These are phyloP conservation scores for Dendrostoma leiphaemia DNA, from an alignment of 2,329 filamentous ascomycete species.

Conservation along the genomic window DNA sequence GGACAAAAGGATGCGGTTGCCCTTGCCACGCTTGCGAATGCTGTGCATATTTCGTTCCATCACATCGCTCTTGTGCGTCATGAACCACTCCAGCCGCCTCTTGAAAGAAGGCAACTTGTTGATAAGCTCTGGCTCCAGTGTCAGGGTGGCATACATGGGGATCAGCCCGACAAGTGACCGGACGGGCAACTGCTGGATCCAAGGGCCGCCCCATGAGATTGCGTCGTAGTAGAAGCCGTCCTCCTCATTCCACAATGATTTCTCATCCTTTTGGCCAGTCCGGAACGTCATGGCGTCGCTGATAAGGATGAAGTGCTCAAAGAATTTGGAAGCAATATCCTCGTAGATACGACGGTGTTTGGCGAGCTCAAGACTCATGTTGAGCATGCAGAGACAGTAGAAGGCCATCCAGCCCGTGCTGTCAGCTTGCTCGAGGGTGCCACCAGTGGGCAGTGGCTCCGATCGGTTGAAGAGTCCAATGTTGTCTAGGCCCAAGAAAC, in stretches of 20 bases:
- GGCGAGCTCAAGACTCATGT: slow-evolving; percentile 90
- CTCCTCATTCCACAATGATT: slow-evolving; percentile 92
- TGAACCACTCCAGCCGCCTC: slow-evolving; percentile 90
- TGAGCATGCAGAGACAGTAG: slow-evolving; percentile 94
- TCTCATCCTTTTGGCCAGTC: slow-evolving; percentile 66
- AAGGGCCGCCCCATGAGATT: slow-evolving; percentile 92
- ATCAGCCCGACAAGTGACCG: slow-evolving; percentile 91
- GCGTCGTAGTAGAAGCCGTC: slow-evolving; percentile 99
- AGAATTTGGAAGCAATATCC: slow-evolving; percentile 97
- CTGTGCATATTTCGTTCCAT: slow-evolving; percentile 93
- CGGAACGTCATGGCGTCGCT: slow-evolving; percentile 94
- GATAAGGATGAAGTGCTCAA: slow-evolving; percentile 97
- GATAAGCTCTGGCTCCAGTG: slow-evolving; percentile 89
- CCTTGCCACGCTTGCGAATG: slow-evolving; percentile 86
- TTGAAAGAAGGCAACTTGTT: slow-evolving; percentile 92
- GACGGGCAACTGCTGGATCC: slow-evolving; percentile 88
- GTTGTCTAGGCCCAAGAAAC: slow-evolving; percentile 93
- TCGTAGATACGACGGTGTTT: slow-evolving; percentile 95
- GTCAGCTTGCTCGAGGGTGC: slow-evolving; percentile 92
- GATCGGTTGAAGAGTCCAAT: slow-evolving; percentile 97
- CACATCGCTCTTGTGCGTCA: slow-evolving; percentile 80
- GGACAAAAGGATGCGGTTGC: slow-evolving; percentile 80
- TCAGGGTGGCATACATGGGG: slow-evolving; percentile 87
- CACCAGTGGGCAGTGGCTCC: slow-evolving; percentile 89
- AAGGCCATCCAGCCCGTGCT: slow-evolving; percentile 99